Percentiles rank a stretch among this genome's conserved stretches.
phyloP scores from a whole-genome alignment of 768 basidiomycete genomes.

The Calocera viscosa region DNA sequence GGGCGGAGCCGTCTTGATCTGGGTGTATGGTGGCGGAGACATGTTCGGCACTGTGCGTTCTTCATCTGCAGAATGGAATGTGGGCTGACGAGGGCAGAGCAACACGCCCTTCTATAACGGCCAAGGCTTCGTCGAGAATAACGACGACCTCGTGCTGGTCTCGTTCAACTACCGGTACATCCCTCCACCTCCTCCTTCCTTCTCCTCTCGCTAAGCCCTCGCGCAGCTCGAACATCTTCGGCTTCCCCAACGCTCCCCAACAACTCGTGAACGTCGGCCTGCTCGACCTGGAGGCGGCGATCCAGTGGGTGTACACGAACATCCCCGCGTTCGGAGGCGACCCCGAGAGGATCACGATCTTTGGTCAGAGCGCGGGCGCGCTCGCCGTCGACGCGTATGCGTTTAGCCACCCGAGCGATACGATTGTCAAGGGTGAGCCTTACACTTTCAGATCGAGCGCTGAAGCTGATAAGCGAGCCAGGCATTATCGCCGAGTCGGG shows the following conservation, averaged over 20 bases:
- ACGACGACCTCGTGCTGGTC: conserved; percentile 32
- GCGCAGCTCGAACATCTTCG: conserved; percentile 33
- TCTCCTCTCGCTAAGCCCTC: conserved; percentile 25
- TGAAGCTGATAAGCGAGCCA: background rate
- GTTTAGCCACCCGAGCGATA: background rate
- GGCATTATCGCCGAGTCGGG: background rate
- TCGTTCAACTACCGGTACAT: conserved; percentile 41
- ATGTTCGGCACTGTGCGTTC: conserved; percentile 19
- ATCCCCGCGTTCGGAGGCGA: conserved; percentile 27
- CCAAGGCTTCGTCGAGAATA: conserved; percentile 10
- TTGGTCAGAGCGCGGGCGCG: conserved; percentile 47
- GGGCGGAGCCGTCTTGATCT: conserved; percentile 21
- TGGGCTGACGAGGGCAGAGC: conserved; percentile 19
- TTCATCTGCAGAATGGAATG: conserved; percentile 11
- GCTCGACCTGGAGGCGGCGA: conserved; percentile 31
- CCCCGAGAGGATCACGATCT: conserved; percentile 34
- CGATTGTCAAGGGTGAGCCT: background rate
- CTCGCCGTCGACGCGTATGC: conserved; percentile 31
- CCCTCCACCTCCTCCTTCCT: conserved; percentile 18
- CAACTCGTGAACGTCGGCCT: conserved; percentile 40
- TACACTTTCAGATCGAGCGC: background rate
- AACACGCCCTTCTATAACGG: conserved; percentile 18
- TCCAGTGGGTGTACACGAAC: conserved; percentile 24
- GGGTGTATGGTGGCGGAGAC: conserved; percentile 23
- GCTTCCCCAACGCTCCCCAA: conserved; percentile 36